Percentiles rank a stretch among this genome's conserved stretches.
These are phyloP conservation scores for Peronospora destructor DNA, from an alignment of 352 stramenopile species.

Conservation along the genomic window DNA sequence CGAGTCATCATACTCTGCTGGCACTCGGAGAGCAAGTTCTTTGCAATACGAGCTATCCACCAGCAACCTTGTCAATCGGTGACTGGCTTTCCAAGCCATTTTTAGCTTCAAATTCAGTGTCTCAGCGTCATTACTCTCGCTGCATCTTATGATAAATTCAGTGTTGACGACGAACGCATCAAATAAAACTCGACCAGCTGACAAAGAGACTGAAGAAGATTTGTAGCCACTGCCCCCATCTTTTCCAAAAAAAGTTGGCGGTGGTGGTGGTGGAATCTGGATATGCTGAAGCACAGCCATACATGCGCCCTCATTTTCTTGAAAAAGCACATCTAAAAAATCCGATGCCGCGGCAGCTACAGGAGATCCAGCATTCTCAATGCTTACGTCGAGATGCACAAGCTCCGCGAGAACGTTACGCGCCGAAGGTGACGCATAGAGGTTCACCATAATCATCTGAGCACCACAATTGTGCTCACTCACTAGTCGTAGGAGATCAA, in stretches of 20 bases:
- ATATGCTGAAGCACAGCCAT: conserved; percentile 71
- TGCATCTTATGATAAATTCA: conserved; percentile 30
- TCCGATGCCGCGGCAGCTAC: conserved; percentile 49
- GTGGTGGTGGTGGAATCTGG: conserved; percentile 38
- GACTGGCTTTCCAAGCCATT: conserved; percentile 58
- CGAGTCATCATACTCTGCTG: conserved; percentile 35
- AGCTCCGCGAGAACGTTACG: conserved; percentile 51
- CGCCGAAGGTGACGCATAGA: conserved; percentile 38
- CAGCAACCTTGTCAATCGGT: conserved; percentile 50
- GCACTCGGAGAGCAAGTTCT: conserved; percentile 59
- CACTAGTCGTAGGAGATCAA: conserved; percentile 58
- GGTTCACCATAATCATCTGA: conserved; percentile 66
- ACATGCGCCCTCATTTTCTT: conserved; percentile 51
- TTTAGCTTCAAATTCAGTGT: conserved; percentile 25
- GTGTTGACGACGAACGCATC: conserved; percentile 47
- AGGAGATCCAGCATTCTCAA: conserved; percentile 49
- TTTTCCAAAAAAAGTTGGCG: conserved; percentile 1
- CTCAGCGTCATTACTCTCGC: conserved; percentile 8
- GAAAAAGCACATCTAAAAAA: conserved; percentile 54
- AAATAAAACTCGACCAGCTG: conserved; percentile 44
- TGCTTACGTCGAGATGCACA: conserved; percentile 45
- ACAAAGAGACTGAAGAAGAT: conserved; percentile 8
- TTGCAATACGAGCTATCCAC: conserved; percentile 54
- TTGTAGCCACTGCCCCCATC: conserved; percentile 15
- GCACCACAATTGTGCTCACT: conserved; percentile 48